Percentiles rank a stretch among this genome's conserved stretches.
These are phyloP conservation scores for Metarhizium anisopliae DNA, from an alignment of 2,329 filamentous ascomycete species.

Conservation along the genomic window DNA sequence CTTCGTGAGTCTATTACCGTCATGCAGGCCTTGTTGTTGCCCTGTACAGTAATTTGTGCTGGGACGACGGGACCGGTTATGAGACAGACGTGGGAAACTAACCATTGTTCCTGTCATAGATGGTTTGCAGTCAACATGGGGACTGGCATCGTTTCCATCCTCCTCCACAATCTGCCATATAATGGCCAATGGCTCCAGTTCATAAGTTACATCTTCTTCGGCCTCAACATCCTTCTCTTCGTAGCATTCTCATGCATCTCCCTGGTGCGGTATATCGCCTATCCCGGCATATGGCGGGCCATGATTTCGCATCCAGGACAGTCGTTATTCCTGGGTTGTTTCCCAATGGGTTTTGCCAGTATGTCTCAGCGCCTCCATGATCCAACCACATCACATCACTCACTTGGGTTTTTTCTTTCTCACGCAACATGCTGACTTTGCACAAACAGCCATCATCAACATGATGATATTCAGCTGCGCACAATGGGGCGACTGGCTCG, in stretches of 20 bases:
- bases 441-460: conserved; percentile 44
- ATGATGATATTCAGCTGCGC: conserved; percentile 53
- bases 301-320: conserved; percentile 61
- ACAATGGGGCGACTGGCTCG: conserved; percentile 52
- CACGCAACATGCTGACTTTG: background rate
- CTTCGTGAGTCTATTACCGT: conserved; percentile 32
- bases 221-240: conserved; percentile 51
- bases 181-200: conserved; percentile 47
- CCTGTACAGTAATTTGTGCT: too few species aligned
- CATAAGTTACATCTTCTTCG: conserved; percentile 52
- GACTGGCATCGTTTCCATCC: conserved; percentile 56
- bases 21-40: background rate
- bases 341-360: conserved; percentile 60
- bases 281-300: conserved; percentile 54
- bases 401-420: background rate
- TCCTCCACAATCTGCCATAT: conserved; percentile 55
- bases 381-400: background rate
- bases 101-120: conserved; percentile 17
- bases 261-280: conserved; percentile 52
- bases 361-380: conserved; percentile 5
- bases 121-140: conserved; percentile 59
- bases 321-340: conserved; percentile 58
- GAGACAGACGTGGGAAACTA: background rate
- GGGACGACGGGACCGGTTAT: background rate
- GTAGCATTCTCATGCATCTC: conserved; percentile 42